phyloP scores from a whole-genome alignment of 495 filamentous ascomycete genomes.

The Haplographium delicatum region DNA sequence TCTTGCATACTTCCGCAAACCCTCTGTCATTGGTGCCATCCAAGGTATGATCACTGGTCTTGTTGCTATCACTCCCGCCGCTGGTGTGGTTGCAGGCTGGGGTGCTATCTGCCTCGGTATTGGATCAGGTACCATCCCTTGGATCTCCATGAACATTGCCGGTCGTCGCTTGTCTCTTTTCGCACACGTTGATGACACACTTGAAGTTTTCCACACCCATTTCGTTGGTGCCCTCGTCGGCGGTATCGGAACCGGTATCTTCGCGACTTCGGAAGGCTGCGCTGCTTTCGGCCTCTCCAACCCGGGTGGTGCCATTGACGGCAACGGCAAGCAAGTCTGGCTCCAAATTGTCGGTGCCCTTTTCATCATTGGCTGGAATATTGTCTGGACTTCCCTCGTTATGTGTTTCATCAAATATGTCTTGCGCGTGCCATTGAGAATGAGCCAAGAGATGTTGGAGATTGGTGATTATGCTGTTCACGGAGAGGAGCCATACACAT shows the following conservation, averaged over 20 bases:
- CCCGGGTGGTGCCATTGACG: slow-evolving; percentile 46
- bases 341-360: slow-evolving; percentile 47
- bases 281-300: slow-evolving; percentile 44
- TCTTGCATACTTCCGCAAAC: slow-evolving; percentile 43
- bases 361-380: slow-evolving; percentile 53
- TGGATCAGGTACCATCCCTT: slow-evolving; percentile 46
- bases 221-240: slow-evolving; percentile 45
- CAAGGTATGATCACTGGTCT: slow-evolving; percentile 52
- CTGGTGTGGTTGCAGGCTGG: slow-evolving; percentile 52
- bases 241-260: slow-evolving; percentile 48
- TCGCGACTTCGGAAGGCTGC: slow-evolving; percentile 45
- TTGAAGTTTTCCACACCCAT: slow-evolving; percentile 51
- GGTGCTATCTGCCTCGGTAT: slow-evolving; percentile 47
- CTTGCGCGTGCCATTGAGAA: slow-evolving; percentile 42
- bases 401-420: slow-evolving; percentile 52
- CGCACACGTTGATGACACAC: slow-evolving; percentile 44
- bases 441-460: slow-evolving; percentile 40
- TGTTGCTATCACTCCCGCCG: slow-evolving; percentile 52
- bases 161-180: slow-evolving; percentile 39
- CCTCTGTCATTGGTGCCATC: slow-evolving; percentile 47
- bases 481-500: slow-evolving; percentile 45
- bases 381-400: slow-evolving; percentile 49
- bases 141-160: slow-evolving; percentile 49
- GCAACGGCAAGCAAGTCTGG: slow-evolving; percentile 49
- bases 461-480: slow-evolving; percentile 49